A percentile compares a stretch with the other conserved stretches of the same genome.
phyloP scores from a whole-genome alignment of 305 asterid species.

The Fraxinus angustifolia region DNA sequence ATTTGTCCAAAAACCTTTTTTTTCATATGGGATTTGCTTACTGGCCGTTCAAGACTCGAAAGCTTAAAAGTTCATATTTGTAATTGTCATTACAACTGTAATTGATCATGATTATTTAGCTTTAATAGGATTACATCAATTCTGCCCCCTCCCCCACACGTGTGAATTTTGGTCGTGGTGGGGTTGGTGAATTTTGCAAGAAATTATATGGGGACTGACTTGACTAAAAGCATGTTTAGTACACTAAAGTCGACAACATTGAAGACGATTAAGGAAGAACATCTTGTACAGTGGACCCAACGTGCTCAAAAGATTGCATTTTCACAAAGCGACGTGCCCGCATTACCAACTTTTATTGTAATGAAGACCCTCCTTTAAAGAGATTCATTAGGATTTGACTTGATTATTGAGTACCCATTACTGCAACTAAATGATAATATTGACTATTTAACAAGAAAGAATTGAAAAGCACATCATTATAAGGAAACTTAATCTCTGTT shows the following conservation, averaged over 20 bases:
- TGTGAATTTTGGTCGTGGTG: background rate
- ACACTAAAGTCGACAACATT: background rate
- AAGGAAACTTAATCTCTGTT: background rate
- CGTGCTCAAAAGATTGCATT: background rate
- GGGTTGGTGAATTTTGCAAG: background rate
- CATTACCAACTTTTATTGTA: background rate
- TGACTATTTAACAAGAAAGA: slow-evolving; percentile 31
- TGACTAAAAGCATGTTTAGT: background rate
- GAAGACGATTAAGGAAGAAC: background rate
- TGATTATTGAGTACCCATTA: slow-evolving; percentile 40
- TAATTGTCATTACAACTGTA: background rate
- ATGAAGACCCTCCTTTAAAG: slow-evolving; percentile 7
- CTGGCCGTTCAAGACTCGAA: background rate
- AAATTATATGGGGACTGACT: background rate
- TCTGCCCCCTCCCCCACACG: background rate
- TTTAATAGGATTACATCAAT: background rate
- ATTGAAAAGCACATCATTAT: background rate
- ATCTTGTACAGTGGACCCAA: background rate
- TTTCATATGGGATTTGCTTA: background rate
- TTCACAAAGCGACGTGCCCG: background rate
- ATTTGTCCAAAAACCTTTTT: slow-evolving; percentile 4
- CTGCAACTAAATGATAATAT: slow-evolving; percentile 28
- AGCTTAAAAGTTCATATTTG: background rate
- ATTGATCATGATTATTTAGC: background rate
- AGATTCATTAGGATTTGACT: slow-evolving; percentile 25